phyloP scores from a whole-genome alignment of 257 asterid genomes.

The Jacaranda copaia region DNA sequence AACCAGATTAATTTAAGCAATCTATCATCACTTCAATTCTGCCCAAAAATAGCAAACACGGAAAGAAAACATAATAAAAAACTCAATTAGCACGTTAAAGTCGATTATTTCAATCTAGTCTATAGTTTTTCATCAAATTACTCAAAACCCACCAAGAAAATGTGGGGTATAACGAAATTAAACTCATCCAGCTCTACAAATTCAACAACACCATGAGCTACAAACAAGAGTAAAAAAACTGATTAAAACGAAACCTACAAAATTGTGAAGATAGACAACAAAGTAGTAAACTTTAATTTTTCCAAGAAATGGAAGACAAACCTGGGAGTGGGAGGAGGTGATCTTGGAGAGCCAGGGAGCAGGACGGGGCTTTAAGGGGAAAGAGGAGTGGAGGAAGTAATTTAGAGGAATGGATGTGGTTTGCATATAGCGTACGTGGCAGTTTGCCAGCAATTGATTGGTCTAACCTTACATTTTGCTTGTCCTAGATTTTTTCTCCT shows the following conservation, averaged over 20 bases:
- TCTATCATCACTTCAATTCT: neutral
- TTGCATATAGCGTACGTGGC: constrained; percentile 65
- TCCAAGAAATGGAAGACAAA: constrained; percentile 26
- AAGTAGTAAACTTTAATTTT: neutral
- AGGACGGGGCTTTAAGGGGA: constrained; percentile 16
- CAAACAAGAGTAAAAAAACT: neutral
- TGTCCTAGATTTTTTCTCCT: constrained; percentile 33
- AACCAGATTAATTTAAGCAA: neutral
- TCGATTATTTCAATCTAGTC: neutral
- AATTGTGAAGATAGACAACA: neutral
- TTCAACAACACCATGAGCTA: constrained; percentile 18
- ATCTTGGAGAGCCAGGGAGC: constrained; percentile 29
- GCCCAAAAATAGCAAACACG: neutral
- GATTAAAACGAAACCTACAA: constrained; percentile 15
- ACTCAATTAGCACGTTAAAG: neutral
- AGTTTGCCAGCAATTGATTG: constrained; percentile 40
- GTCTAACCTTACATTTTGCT: constrained; percentile 34
- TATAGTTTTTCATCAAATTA: neutral
- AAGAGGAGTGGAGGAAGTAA: constrained; percentile 25
- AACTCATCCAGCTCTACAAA: constrained; percentile 29
- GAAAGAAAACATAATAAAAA: constrained; percentile 12
- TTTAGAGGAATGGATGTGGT: constrained; percentile 75
- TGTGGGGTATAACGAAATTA: constrained; percentile 9
- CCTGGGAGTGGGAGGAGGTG: constrained; percentile 40
- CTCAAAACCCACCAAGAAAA: constrained; percentile 30